phyloP scores from a whole-genome alignment of 352 stramenopile genomes.

The Globisporangium yorkense region DNA sequence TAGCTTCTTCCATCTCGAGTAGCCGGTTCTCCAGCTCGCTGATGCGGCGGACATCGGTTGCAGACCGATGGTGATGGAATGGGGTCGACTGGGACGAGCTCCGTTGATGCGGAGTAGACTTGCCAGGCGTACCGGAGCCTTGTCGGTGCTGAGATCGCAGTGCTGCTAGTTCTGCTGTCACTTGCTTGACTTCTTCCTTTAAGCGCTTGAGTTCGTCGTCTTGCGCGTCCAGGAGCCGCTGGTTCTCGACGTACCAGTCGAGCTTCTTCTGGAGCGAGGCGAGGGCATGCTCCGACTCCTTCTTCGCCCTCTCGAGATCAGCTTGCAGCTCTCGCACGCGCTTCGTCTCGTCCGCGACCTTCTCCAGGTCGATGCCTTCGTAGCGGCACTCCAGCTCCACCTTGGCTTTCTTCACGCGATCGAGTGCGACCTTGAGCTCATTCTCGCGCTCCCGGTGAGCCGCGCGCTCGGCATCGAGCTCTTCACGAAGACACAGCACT shows the following conservation, averaged over 20 bases:
- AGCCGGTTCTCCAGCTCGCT: slow-evolving; percentile 66
- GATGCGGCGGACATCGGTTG: slow-evolving; percentile 63
- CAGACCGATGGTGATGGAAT: slow-evolving; percentile 20
- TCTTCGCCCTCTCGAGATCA: slow-evolving; percentile 36
- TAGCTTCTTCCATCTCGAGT: slow-evolving; percentile 66
- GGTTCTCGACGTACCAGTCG: slow-evolving; percentile 84
- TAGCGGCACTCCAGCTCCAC: slow-evolving; percentile 71
- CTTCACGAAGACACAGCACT: slow-evolving; percentile 47
- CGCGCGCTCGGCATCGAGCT: slow-evolving; percentile 29
- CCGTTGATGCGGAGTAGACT: slow-evolving; percentile 3
- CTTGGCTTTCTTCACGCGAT: slow-evolving; percentile 79
- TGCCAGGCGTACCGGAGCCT: neutral
- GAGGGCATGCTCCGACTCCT: slow-evolving; percentile 43
- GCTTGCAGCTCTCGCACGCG: slow-evolving; percentile 38
- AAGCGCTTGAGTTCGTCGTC: slow-evolving; percentile 51
- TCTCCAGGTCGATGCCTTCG: slow-evolving; percentile 59
- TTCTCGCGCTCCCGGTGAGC: slow-evolving; percentile 48
- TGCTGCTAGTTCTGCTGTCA: slow-evolving; percentile 14
- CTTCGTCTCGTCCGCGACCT: slow-evolving; percentile 49
- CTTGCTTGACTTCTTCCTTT: slow-evolving; percentile 11
- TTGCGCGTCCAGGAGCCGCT: slow-evolving; percentile 72
- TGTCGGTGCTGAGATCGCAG: neutral
- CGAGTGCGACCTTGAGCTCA: slow-evolving; percentile 64
- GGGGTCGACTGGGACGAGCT: neutral
- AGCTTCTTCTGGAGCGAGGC: slow-evolving; percentile 69